These are phyloP conservation scores for Pneumocystis oryctolagi DNA, from an alignment of 1,139 yeast species.

Conservation along the genomic window DNA sequence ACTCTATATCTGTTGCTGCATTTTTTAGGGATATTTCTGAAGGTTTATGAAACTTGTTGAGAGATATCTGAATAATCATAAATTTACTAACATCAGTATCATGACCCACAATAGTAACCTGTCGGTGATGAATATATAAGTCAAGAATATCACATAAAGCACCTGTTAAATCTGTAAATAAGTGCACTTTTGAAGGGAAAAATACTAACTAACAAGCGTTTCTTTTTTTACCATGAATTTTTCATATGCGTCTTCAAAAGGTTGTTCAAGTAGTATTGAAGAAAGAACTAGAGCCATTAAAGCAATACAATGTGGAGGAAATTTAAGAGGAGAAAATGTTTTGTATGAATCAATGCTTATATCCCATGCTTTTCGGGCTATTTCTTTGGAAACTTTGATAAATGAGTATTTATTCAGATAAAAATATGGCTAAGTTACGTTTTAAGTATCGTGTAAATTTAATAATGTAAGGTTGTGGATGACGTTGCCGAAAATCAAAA, in stretches of 20 bases:
- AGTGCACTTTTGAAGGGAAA: slow-evolving; percentile 4
- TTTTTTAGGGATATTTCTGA: not conserved
- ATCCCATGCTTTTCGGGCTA: slow-evolving; percentile 47
- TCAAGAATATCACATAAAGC: slow-evolving; percentile 10
- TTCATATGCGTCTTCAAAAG: not conserved
- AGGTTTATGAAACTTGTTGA: slow-evolving; percentile 9
- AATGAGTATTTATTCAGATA: not conserved
- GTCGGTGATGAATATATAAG: slow-evolving; percentile 8
- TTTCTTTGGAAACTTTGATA: slow-evolving; percentile 17
- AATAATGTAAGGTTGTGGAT: slow-evolving; percentile 54
- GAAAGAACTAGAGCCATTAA: slow-evolving; percentile 47
- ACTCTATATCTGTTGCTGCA: slow-evolving; percentile 1
- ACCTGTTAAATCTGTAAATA: slow-evolving; percentile 1
- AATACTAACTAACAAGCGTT: not conserved
- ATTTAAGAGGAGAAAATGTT: slow-evolving; percentile 53
- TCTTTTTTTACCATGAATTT: slow-evolving; percentile 23
- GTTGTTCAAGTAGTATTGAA: not conserved
- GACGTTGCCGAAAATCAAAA: slow-evolving; percentile 55
- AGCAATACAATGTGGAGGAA: slow-evolving; percentile 73
- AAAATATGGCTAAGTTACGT: slow-evolving; percentile 25
- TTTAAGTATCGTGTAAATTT: slow-evolving; percentile 47
- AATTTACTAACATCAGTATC: slow-evolving; percentile 8
- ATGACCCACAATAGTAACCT: slow-evolving; percentile 1
- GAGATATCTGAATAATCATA: slow-evolving; percentile 12
- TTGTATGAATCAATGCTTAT: slow-evolving; percentile 59